These are phyloP conservation scores for Cercospora zeina DNA, from an alignment of 2,329 filamentous ascomycete genomes.

Conservation along the genomic window DNA sequence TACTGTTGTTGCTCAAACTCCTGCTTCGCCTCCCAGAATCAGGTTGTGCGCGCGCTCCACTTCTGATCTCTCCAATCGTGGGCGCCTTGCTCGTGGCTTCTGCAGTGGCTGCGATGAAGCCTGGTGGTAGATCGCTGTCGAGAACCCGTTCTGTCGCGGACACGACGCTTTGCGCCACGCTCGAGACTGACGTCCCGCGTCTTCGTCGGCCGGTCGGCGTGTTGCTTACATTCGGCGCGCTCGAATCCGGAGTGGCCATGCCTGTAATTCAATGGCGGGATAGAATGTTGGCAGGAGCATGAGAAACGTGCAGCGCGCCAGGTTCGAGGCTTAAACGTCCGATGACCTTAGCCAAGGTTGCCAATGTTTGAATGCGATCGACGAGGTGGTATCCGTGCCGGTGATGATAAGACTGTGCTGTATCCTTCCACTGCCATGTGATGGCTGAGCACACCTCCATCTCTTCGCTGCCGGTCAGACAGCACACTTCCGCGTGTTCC, in stretches of 20 bases:
- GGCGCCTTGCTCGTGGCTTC: slow-evolving; percentile 46
- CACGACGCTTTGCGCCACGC: slow-evolving; percentile 22
- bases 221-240: not conserved
- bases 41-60: slow-evolving; percentile 29
- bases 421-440: not conserved
- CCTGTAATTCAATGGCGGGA: not conserved
- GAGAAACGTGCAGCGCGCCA: not conserved
- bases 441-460: not conserved
- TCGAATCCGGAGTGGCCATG: not conserved
- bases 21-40: slow-evolving; percentile 16
- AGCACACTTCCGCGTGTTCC: not conserved
- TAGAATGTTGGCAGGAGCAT: not conserved
- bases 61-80: slow-evolving; percentile 47
- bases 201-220: slow-evolving; percentile 16
- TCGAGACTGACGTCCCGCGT: slow-evolving; percentile 23
- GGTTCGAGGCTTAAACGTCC: not conserved
- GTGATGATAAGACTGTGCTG: not conserved
- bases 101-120: slow-evolving; percentile 46
- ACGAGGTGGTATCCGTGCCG: not conserved
- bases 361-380: not conserved
- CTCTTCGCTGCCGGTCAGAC: not conserved
- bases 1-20: slow-evolving; percentile 23
- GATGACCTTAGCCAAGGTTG: not conserved
- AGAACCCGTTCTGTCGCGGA: slow-evolving; percentile 23
- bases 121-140: slow-evolving; percentile 26